These are phyloP conservation scores for Hortaea sp. DNA, from an alignment of 2,329 filamentous ascomycete species.

Conservation along the genomic window DNA sequence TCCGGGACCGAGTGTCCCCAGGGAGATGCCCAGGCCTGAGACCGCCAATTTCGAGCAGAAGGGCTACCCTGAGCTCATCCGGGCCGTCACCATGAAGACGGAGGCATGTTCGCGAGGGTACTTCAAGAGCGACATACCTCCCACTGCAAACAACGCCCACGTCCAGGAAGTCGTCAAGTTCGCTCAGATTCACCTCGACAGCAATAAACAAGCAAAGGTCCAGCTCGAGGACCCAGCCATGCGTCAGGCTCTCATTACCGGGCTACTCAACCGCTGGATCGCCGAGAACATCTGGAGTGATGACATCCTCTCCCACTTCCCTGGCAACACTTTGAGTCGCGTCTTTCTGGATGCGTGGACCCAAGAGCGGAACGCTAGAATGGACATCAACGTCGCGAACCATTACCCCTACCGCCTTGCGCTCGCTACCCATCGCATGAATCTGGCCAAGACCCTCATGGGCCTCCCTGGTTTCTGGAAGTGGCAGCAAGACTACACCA, in stretches of 20 bases:
- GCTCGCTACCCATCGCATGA: constrained; percentile 3
- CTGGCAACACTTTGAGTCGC: not conserved
- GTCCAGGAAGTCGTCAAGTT: constrained; percentile 1
- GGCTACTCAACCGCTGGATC: constrained; percentile 3
- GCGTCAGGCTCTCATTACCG: constrained; percentile 5
- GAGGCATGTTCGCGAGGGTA: not conserved
- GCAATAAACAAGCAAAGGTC: not conserved
- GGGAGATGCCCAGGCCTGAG: not conserved
- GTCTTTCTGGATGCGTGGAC: not conserved
- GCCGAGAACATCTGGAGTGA: constrained; percentile 2
- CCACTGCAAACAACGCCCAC: not conserved
- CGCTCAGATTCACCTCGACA: constrained; percentile 1
- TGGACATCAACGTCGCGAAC: not conserved
- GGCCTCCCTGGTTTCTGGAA: constrained; percentile 7
- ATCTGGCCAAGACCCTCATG: constrained; percentile 3
- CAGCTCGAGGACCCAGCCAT: constrained; percentile 1
- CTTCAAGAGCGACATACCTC: no score
- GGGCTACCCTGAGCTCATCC: constrained; percentile 3
- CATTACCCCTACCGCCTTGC: not conserved
- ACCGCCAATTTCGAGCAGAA: constrained; percentile 3
- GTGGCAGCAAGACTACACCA: constrained; percentile 4
- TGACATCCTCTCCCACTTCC: not conserved
- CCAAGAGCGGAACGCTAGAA: not conserved
- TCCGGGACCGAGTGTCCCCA: not conserved
- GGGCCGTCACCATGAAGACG: constrained; percentile 3